Base-by-base conservation (phyloP, 805 yeast species). In the Lachancea thermotolerans region DNA sequence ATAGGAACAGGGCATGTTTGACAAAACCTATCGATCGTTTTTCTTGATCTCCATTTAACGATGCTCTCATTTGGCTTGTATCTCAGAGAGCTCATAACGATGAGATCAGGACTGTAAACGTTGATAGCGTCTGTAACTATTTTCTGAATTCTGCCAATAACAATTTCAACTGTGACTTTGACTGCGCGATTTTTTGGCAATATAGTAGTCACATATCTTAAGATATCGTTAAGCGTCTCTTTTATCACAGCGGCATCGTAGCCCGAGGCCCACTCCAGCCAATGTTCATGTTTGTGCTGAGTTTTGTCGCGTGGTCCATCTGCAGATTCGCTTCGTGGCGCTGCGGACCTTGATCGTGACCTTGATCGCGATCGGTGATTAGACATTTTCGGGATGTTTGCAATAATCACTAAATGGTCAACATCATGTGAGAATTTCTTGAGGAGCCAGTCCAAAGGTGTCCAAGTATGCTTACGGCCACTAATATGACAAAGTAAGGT, bases 391-490 rank as follows among this genome's bases (percentile, higher is more conserved):
- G 67, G 65, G 17, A 65, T 42, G 44, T 60, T 65, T 1, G 89
- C 72, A 5, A 78, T 74, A 7, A 85, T 73, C 3, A 85, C 76
- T 10, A 85, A 62, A 11, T 79, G 73, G 60, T 85, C 95, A 8
- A 88, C 86, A 53, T 79, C 68, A 52, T 75, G 78, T 2, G 82
- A 62, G 10, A 82, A 64, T 35, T 70, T 66, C 39, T 69, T 70
- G 44, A 84, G 63, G 6, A 78, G 67, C 81, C 85, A 85, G 60
- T 85, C 95, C 25, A 85, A 62, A 1, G 88, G 80, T 10, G 83
- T 87, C 95, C 95, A 85, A 0, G 93, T 82, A 65, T 85, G 91
- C 45, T 68, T 72, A 48, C 91, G 67, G 2, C 88, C 95, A 52
- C 81, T 72, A 28, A 85, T 68, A 57, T 83, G 83, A 27, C 82